Conservation (phyloP, 805 yeast species). For the Lipomyces yamadae region DNA sequence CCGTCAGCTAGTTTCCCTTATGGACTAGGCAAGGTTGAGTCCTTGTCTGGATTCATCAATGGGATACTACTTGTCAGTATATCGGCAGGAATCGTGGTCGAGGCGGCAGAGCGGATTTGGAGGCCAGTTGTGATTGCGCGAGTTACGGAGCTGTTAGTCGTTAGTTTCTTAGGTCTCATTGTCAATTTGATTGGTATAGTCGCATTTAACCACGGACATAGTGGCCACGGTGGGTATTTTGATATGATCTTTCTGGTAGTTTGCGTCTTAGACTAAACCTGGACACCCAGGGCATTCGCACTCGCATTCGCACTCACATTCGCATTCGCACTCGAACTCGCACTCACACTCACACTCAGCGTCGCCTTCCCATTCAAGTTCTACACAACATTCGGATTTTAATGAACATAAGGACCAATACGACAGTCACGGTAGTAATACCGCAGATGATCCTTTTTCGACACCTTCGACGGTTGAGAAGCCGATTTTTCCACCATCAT, state of each 20-base stretch:
- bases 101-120: conserved; percentile 79
- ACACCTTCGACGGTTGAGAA: neutral
- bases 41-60: conserved; percentile 93
- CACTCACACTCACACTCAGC: conserved; percentile 19
- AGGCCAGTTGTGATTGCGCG: conserved; percentile 78
- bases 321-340: conserved; percentile 31
- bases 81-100: conserved; percentile 83
- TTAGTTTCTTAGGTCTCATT: conserved; percentile 78
- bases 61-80: conserved; percentile 88
- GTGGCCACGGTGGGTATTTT: conserved; percentile 47
- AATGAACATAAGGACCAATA: conserved; percentile 43
- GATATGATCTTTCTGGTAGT: neutral
- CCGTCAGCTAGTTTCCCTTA: conserved; percentile 79
- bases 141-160: conserved; percentile 83
- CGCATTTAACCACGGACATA: conserved; percentile 88
- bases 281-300: conserved; percentile 17
- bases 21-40: conserved; percentile 83
- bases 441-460: conserved; percentile 9
- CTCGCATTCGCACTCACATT: conserved; percentile 28
- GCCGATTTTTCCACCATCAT: conserved; percentile 5
- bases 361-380: conserved; percentile 37
- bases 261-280: neutral
- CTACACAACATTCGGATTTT: conserved; percentile 38
- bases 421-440: conserved; percentile 41
- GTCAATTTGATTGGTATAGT: conserved; percentile 92